phyloP scores from a whole-genome alignment of 805 yeast genomes.

The Hanseniaspora singularis region DNA sequence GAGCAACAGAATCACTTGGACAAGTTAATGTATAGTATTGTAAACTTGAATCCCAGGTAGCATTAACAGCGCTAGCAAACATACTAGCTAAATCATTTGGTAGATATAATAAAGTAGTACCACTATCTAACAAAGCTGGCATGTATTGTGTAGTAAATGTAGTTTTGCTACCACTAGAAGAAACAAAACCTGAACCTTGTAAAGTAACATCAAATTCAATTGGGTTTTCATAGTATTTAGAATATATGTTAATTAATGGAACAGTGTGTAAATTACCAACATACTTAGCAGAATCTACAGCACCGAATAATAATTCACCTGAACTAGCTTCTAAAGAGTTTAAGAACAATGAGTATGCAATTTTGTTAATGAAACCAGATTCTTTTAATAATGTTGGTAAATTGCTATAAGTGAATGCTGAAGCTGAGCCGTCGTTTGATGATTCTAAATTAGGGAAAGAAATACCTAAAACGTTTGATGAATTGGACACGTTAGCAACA shows the following conservation, averaged over 20 bases:
- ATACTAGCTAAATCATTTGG: conserved; percentile 30
- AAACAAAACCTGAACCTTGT: conserved; percentile 29
- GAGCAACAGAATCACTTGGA: conserved; percentile 23
- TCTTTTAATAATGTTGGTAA: conserved; percentile 46
- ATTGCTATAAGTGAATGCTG: conserved; percentile 38
- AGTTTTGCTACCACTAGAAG: conserved; percentile 17
- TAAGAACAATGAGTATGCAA: conserved; percentile 48
- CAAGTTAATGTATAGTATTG: conserved; percentile 37
- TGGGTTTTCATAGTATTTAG: conserved; percentile 27
- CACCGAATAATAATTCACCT: conserved; percentile 54
- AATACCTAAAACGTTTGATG: conserved; percentile 53
- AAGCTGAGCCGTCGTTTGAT: conserved; percentile 27
- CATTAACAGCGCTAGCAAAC: conserved; percentile 26
- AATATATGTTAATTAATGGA: conserved; percentile 37
- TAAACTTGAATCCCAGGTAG: conserved; percentile 28
- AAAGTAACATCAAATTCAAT: conserved; percentile 41
- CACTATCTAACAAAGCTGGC: conserved; percentile 44
- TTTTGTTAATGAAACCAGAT: conserved; percentile 40
- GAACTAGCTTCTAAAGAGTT: conserved; percentile 23
- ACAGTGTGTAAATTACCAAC: conserved; percentile 37
- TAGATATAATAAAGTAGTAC: conserved; percentile 41
- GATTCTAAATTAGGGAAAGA: conserved; percentile 50
- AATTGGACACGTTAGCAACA: conserved; percentile 43
- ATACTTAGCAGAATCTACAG: conserved; percentile 44
- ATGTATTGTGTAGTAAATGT: conserved; percentile 19